These are phyloP conservation scores for Lindgomyces ingoldianus DNA, from an alignment of 495 filamentous ascomycete genomes.

Conservation along the genomic window DNA sequence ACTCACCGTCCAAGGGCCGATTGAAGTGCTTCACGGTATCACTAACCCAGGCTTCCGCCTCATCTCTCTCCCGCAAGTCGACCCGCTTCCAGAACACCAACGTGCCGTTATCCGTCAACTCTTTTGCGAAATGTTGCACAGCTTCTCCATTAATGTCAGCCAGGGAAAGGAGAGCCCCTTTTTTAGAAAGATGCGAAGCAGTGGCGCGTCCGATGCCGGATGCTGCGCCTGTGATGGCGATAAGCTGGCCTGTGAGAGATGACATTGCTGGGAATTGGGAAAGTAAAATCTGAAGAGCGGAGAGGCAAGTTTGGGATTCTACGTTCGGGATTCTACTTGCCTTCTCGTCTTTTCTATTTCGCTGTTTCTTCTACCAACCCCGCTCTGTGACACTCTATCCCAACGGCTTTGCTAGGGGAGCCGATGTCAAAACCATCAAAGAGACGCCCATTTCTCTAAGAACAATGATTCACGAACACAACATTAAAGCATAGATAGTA, in stretches of 20 bases:
- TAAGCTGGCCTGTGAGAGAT: slow-evolving; percentile 17
- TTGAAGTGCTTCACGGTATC: slow-evolving; percentile 48
- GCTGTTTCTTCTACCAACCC: too few species aligned
- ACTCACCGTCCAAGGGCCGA: slow-evolving; percentile 28
- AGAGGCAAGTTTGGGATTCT: not conserved
- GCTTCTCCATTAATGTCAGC: slow-evolving; percentile 17
- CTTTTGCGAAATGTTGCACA: slow-evolving; percentile 11
- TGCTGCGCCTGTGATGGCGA: slow-evolving; percentile 29
- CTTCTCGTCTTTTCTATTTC: not conserved
- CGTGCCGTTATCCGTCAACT: slow-evolving; percentile 12
- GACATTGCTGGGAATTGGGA: slow-evolving; percentile 9
- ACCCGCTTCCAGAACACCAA: slow-evolving; percentile 9
- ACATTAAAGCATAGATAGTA: not conserved
- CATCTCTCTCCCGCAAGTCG: slow-evolving; percentile 11
- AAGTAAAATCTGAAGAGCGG: not conserved
- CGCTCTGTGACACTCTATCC: too few species aligned
- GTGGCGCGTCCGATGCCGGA: slow-evolving; percentile 29
- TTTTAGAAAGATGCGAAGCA: slow-evolving; percentile 1
- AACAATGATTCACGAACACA: not conserved
- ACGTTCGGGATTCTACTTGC: not conserved
- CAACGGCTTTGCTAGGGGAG: too few species aligned
- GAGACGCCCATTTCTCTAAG: too few species aligned
- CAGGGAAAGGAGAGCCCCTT: slow-evolving; percentile 22
- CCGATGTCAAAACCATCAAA: too few species aligned
- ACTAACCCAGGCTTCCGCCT: slow-evolving; percentile 53